These are phyloP conservation scores for Bondarzewia mesenterica DNA, from an alignment of 1,284 basidiomycete species.

Conservation along the genomic window DNA sequence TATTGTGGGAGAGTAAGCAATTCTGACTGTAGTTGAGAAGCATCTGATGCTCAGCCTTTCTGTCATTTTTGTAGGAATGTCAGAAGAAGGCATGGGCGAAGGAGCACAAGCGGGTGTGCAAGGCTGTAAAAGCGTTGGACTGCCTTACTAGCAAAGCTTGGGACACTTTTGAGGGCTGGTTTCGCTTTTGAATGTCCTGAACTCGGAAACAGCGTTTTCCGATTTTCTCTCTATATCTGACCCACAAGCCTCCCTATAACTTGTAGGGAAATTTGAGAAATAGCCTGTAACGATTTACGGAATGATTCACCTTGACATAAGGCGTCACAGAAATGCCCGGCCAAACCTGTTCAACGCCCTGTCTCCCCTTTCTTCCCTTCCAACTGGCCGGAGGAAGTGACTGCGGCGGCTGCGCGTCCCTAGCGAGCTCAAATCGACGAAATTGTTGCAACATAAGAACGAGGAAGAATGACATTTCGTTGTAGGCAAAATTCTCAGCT, in stretches of 20 bases:
- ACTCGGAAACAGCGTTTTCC: no score
- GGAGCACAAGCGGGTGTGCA: not conserved
- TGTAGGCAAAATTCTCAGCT: slow-evolving; percentile 38
- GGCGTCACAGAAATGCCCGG: slow-evolving; percentile 5
- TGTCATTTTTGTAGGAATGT: not conserved
- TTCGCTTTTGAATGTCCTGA: no score
- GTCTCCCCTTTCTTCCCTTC: slow-evolving; percentile 14
- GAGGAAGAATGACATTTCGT: slow-evolving; percentile 64
- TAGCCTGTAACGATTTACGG: not conserved
- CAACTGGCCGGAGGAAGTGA: slow-evolving; percentile 45
- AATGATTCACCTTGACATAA: not conserved
- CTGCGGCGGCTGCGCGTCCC: slow-evolving; percentile 51
- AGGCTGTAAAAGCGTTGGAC: not conserved
- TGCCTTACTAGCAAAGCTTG: not conserved
- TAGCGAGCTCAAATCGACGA: slow-evolving; percentile 47
- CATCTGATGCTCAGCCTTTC: not conserved
- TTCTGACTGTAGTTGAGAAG: not conserved
- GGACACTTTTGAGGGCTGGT: not conserved
- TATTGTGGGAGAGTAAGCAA: not conserved
- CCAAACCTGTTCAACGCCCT: slow-evolving; percentile 22
- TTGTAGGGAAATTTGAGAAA: not conserved
- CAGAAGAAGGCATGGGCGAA: not conserved
- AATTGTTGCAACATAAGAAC: slow-evolving; percentile 58
- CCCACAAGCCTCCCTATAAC: not conserved
- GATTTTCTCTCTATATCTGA: no score